These are phyloP conservation scores for Claviceps arundinis DNA, from an alignment of 2,329 filamentous ascomycete species.

Conservation along the genomic window DNA sequence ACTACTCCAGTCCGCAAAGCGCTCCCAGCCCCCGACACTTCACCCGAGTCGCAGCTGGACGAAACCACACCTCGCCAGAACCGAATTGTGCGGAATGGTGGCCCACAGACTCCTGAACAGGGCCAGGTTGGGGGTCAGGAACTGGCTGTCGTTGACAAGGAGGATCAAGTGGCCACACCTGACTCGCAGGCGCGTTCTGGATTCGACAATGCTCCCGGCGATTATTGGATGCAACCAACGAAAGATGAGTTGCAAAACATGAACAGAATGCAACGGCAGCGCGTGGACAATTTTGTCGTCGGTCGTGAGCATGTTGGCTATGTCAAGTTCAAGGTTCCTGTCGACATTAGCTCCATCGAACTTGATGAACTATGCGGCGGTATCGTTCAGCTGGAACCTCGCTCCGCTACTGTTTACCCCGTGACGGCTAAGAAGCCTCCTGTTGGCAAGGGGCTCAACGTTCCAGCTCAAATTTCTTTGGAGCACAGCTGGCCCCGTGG, in stretches of 20 bases:
- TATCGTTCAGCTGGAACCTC: slow-evolving; percentile 63
- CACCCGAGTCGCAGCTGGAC: slow-evolving; percentile 17
- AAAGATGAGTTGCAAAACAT: slow-evolving; percentile 64
- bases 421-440: slow-evolving; percentile 65
- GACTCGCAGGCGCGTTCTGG: slow-evolving; percentile 13
- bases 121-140: slow-evolving; percentile 63
- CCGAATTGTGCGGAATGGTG: slow-evolving; percentile 31
- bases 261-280: slow-evolving; percentile 65
- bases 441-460: slow-evolving; percentile 78
- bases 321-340: slow-evolving; percentile 67
- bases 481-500: slow-evolving; percentile 83
- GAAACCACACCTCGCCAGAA: slow-evolving; percentile 34
- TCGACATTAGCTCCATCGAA: slow-evolving; percentile 69
- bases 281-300: slow-evolving; percentile 62
- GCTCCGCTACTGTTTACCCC: slow-evolving; percentile 80
- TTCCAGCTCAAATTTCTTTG: slow-evolving; percentile 75
- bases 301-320: slow-evolving; percentile 71
- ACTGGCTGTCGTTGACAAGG: slow-evolving; percentile 66
- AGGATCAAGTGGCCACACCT: slow-evolving; percentile 29
- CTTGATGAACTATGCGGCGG: slow-evolving; percentile 66
- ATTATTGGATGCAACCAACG: slow-evolving; percentile 78
- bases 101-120: slow-evolving; percentile 44
- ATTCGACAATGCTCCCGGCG: slow-evolving; percentile 45
- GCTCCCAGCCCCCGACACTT: slow-evolving; percentile 21
- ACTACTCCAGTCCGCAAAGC: slow-evolving; percentile 20